A percentile compares a stretch with the other conserved stretches of the same genome.
These are phyloP conservation scores for Ballota nigra DNA, from an alignment of 257 asterid genomes.

Conservation along the genomic window DNA sequence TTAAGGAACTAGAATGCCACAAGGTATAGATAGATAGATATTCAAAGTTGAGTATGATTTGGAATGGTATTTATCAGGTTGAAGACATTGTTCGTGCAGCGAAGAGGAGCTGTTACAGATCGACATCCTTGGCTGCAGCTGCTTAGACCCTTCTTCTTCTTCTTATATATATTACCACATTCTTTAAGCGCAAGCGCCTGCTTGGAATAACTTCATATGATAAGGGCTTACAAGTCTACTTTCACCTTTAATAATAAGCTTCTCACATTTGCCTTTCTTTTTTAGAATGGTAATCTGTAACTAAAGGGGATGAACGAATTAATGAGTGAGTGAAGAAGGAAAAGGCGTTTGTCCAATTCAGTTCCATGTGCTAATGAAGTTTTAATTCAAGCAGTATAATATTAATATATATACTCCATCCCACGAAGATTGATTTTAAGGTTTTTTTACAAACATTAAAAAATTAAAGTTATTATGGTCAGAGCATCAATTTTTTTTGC, in stretches of 20 bases:
- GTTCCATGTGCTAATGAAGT: too few relatives aligned
- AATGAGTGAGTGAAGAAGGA: not conserved
- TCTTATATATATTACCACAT: constrained; percentile 8
- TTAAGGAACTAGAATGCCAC: too few relatives aligned
- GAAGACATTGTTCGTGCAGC: constrained; percentile 58
- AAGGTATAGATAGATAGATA: too few relatives aligned
- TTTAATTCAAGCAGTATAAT: not conserved
- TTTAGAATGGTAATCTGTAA: constrained; percentile 8
- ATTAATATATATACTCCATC: too few relatives aligned
- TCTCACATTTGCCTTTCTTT: not conserved
- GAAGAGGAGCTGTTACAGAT: constrained; percentile 49
- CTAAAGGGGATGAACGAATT: not conserved
- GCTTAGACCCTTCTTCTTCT: too few relatives aligned
- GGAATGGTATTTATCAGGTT: constrained; percentile 24
- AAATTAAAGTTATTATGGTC: too few relatives aligned
- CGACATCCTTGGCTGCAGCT: constrained; percentile 34
- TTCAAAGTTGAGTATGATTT: not conserved
- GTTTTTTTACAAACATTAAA: too few relatives aligned
- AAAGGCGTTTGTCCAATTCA: not conserved
- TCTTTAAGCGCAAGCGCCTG: constrained; percentile 14
- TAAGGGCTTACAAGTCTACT: constrained; percentile 13
- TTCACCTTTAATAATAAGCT: not conserved
- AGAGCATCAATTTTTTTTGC: too few relatives aligned
- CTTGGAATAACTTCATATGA: constrained; percentile 10
- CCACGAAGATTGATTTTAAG: too few relatives aligned